These are phyloP conservation scores for Nicotiana paniculata DNA, from an alignment of 257 asterid genomes.

Conservation along the genomic window DNA sequence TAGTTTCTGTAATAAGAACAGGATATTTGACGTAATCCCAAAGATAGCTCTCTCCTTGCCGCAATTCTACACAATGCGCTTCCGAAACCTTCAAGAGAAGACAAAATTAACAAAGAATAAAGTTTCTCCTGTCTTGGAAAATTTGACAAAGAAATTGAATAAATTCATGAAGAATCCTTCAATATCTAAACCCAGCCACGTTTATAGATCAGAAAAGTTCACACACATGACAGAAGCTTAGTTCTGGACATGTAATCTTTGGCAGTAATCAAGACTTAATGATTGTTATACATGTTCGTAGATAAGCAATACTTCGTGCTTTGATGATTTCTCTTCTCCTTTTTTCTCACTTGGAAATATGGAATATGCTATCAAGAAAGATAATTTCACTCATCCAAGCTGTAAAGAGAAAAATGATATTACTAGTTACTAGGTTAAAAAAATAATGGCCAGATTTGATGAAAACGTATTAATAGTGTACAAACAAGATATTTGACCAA, in stretches of 20 bases:
- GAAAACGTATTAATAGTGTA: not conserved
- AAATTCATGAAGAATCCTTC: not conserved
- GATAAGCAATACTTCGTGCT: not conserved
- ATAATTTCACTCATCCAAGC: not conserved
- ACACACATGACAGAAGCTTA: not conserved
- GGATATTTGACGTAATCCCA: constrained; percentile 96
- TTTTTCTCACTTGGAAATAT: not conserved
- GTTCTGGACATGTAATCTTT: not conserved
- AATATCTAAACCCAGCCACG: not conserved
- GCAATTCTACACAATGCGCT: constrained; percentile 73
- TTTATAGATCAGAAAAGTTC: not conserved
- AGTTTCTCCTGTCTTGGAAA: not conserved
- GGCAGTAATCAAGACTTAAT: not conserved
- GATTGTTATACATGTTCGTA: not conserved
- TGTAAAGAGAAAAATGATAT: not conserved
- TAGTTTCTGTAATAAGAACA: constrained; percentile 16
- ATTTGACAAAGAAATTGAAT: not conserved
- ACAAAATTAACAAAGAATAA: not conserved
- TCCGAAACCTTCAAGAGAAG: constrained; percentile 57
- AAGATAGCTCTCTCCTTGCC: constrained; percentile 54
- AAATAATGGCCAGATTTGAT: not conserved
- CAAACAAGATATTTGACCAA: constrained; percentile 3
- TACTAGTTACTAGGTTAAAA: not conserved
- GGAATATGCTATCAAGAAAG: not conserved
- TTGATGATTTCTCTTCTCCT: not conserved